phyloP scores from a whole-genome alignment of 331 rosid species.

The Acacia pycnantha region DNA sequence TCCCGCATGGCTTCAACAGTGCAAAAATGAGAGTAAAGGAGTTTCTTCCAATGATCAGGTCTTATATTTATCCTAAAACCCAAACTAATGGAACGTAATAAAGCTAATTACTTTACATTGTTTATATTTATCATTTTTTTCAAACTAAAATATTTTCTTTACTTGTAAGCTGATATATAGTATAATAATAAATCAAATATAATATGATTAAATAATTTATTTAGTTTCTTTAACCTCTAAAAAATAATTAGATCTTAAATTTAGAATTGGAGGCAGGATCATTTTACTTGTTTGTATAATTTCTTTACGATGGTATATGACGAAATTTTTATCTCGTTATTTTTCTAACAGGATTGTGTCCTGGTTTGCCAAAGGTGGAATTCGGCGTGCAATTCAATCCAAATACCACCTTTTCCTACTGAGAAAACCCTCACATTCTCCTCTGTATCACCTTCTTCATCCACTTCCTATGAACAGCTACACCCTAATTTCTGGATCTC shows the following conservation, averaged over 20 bases:
- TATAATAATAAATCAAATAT: too few species aligned
- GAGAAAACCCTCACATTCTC: conserved; percentile 67
- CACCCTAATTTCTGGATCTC: conserved; percentile 48
- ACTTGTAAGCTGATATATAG: too few species aligned
- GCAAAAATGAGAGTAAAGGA: conserved; percentile 64
- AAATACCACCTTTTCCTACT: conserved; percentile 49
- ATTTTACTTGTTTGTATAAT: background rate
- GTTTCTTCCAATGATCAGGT: conserved; percentile 61
- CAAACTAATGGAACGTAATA: background rate
- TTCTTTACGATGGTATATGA: background rate
- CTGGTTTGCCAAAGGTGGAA: conserved; percentile 75
- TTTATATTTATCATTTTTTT: too few species aligned
- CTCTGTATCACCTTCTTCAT: conserved; percentile 68
- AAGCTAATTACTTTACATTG: too few species aligned
- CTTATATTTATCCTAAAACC: background rate
- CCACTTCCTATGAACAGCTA: conserved; percentile 61
- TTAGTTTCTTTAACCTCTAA: too few species aligned
- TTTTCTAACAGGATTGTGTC: conserved; percentile 56
- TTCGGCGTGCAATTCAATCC: conserved; percentile 64
- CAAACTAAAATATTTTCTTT: too few species aligned
- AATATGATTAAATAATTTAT: too few species aligned
- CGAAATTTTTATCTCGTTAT: conserved; percentile 23
- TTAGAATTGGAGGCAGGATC: background rate
- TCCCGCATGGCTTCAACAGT: conserved; percentile 99
- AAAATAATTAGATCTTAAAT: too few species aligned